Base-by-base conservation (phyloP, 2,329 filamentous ascomycete species). In the Ophiostoma piceae region DNA sequence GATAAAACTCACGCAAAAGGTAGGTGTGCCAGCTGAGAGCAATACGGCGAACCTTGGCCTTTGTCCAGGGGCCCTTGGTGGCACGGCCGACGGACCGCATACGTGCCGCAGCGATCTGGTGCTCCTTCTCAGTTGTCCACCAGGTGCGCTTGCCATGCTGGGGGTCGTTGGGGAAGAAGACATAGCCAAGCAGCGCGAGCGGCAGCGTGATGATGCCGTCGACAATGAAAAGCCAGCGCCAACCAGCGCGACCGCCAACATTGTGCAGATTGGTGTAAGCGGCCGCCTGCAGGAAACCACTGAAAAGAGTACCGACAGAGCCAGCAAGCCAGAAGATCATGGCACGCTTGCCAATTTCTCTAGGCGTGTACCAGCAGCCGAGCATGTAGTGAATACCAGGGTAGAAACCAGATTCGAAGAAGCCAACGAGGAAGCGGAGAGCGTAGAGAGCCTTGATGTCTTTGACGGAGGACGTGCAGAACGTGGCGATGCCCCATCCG, bases 321-420 rank as follows among this genome's bases (percentile, higher is more conserved):
- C 86, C 87, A 12, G 85, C 86, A 0, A 85, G 81, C 0, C 85
- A 88, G 74, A 90, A 90, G 67, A 90, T 84, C 66, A 85, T 87
- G 3, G 82, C 85, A 1, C 88, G 82, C 75, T 89, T 90, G 0
- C 85, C 87, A 0, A 90, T 81, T 71, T 90, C 87, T 14, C 80
- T 79, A 19, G 82, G 81, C 0, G 83, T 88, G 73, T 89, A 89
- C 87, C 87, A 89, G 0, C 84, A 79, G 7, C 81, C 80, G 2
- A 82, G 77, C 68, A 82, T 77, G 70, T 81, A 82, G 71, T 82
- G 80, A 62, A 86, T 81, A 35, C 85, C 85, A 0, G 85, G 85
- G 65, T 83, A 84, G 66, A 85, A 85, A 0, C 83, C 3, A 76
- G 68, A 64, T 64, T 87, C 85, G 57, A 86, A 82, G 0, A 85